These are phyloP conservation scores for Tremellales sp. DNA, from an alignment of 1,284 basidiomycete species.

Conservation along the genomic window DNA sequence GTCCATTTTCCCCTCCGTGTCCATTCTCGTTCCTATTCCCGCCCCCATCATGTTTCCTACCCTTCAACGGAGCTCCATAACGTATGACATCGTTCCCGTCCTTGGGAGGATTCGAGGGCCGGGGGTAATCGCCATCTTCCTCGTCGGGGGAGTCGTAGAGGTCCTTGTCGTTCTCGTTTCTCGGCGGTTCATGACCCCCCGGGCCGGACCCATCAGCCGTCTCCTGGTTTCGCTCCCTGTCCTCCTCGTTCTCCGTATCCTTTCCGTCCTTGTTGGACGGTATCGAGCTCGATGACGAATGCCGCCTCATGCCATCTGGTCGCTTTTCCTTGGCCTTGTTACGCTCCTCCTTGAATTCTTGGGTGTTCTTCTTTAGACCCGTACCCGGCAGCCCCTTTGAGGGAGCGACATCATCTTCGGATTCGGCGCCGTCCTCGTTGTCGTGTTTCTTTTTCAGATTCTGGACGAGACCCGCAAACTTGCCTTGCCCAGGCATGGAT, in stretches of 20 bases:
- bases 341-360: constrained; percentile 25
- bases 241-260: constrained; percentile 8
- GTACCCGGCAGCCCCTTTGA: constrained; percentile 29
- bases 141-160: constrained; percentile 21
- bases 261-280: constrained; percentile 21
- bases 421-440: constrained; percentile 2
- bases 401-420: constrained; percentile 3
- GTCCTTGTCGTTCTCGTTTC: constrained; percentile 6
- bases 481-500: neutral
- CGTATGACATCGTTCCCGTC: neutral
- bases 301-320: constrained; percentile 9
- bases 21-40: neutral
- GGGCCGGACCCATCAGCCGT: constrained; percentile 28
- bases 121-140: neutral
- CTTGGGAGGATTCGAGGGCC: neutral
- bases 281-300: constrained; percentile 24
- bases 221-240: constrained; percentile 27
- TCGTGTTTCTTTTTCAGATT: constrained; percentile 5
- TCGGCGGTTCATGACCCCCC: constrained; percentile 28
- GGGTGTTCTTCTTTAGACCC: constrained; percentile 29
- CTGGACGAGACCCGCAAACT: constrained; percentile 12
- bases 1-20: constrained; percentile 1
- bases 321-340: constrained; percentile 11
- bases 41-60: neutral
- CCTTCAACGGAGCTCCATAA: neutral